These are phyloP conservation scores for Euptelea pleiosperma DNA, from an alignment of 164 flowering plant species.

Conservation along the genomic window DNA sequence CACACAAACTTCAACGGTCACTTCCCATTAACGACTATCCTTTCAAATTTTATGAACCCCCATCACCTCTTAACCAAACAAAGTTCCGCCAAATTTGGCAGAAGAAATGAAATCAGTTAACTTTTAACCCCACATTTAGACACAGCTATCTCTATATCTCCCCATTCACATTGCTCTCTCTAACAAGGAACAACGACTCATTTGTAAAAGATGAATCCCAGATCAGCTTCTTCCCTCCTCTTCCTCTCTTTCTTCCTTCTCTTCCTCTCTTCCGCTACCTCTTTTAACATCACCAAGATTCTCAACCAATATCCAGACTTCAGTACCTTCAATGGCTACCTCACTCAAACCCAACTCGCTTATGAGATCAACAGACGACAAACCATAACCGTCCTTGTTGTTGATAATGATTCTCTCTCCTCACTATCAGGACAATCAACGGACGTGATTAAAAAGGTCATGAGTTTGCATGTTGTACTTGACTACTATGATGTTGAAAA, in stretches of 20 bases:
- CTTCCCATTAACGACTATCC: too few relatives aligned
- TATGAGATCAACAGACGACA: constrained; percentile 46
- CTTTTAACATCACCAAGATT: constrained; percentile 59
- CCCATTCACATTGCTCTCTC: neutral
- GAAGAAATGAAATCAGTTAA: neutral
- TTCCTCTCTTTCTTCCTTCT: constrained; percentile 25
- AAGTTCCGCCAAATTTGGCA: neutral
- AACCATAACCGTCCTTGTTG: constrained; percentile 66
- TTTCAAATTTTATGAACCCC: too few relatives aligned
- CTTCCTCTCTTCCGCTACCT: constrained; percentile 23
- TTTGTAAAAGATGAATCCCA: constrained; percentile 18
- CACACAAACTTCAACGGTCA: too few relatives aligned
- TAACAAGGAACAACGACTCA: neutral
- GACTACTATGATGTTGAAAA: constrained; percentile 57
- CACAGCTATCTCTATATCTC: neutral
- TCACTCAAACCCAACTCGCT: constrained; percentile 41
- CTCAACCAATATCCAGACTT: constrained; percentile 41
- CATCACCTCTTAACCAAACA: too few relatives aligned
- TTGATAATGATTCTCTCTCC: constrained; percentile 32
- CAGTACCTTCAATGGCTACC: constrained; percentile 46
- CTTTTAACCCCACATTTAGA: neutral
- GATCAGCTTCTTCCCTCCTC: constrained; percentile 13
- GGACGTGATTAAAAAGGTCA: constrained; percentile 28
- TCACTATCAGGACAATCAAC: constrained; percentile 28
- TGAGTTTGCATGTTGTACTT: constrained; percentile 57